These are phyloP conservation scores for Dothiorella sarmentorum DNA, from an alignment of 2,329 filamentous ascomycete genomes.

Conservation along the genomic window DNA sequence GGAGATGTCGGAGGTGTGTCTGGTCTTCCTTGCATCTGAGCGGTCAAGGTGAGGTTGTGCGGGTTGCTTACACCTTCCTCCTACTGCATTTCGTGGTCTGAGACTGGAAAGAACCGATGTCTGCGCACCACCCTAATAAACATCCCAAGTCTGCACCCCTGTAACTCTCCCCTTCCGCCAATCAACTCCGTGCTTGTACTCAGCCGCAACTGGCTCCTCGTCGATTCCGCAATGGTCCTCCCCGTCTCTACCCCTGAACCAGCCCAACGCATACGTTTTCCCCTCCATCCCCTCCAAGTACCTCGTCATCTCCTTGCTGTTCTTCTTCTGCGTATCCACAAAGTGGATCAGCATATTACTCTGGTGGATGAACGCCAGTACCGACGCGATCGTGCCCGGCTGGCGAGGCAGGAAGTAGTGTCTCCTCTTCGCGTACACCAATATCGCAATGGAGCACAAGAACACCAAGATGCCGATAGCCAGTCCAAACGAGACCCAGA, in stretches of 20 bases:
- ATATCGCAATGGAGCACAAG: conserved; percentile 56
- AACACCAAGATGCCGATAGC: conserved; percentile 64
- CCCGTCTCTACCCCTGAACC: conserved; percentile 71
- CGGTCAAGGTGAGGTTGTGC: no score
- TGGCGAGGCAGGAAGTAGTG: conserved; percentile 73
- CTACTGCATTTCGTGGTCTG: background rate
- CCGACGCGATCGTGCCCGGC: conserved; percentile 72
- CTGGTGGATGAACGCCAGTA: conserved; percentile 75
- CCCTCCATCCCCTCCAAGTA: conserved; percentile 58
- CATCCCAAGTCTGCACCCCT: conserved; percentile 32
- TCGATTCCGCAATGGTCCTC: conserved; percentile 74
- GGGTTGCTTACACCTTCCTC: no score
- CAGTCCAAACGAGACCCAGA: conserved; percentile 62
- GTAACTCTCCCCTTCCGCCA: conserved; percentile 33
- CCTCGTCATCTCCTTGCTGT: conserved; percentile 58
- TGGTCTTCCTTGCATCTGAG: no score
- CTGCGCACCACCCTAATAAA: conserved; percentile 21
- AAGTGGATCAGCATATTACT: conserved; percentile 77
- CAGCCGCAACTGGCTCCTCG: conserved; percentile 65
- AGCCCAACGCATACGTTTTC: conserved; percentile 71
- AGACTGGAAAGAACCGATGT: no score
- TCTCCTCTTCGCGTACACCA: conserved; percentile 61
- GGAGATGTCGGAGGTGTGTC: no score
- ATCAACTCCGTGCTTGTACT: conserved; percentile 61
- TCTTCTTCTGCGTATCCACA: conserved; percentile 64